Evolutionary conservation across 345 rosid genomes (phyloP), one percentile per base, ranked within the genome.

Genomic region (Anastatica hierochuntica): DNA sequence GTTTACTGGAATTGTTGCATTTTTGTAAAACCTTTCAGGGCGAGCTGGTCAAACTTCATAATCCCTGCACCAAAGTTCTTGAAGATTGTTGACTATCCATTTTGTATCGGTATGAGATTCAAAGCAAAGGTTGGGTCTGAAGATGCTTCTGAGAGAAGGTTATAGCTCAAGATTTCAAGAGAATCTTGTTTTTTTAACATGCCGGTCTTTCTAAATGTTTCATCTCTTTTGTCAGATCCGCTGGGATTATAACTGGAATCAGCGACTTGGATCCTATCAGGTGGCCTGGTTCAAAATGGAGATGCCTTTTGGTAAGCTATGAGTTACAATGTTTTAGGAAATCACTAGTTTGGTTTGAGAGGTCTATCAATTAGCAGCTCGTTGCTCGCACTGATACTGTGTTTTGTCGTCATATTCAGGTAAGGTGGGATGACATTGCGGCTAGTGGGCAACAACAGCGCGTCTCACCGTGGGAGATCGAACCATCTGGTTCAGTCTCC

Each of bases 251-350:
- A 71, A 76, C 82, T 30, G 85, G 90, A 46, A 64, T 85, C 55
- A 77, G 82, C 55, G 99, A 92, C 51, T 50, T 81, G 35, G 99
- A 92, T 76, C 97, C 97, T 59, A 53, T 67, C 49, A 70, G 97
- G 65, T 92, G 99, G 98, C 84, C 90, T 54, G 78, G 82, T 56
- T 92, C 98, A 11, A 92, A 85, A 74, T 92, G 98, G 98, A 78
- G 86, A 77, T 83, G 95, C 72, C 81, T 92, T 43, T 21, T 60
- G 86, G 99, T 90, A 64, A 48, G 52, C 27, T 37, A 78, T 41
- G 64, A 44, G 2, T 16, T 48, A 10, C 48, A 37, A 42, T 49
- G 7, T 17, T 36, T 6, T n/a, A 55, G 10, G 20, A 33, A 19
- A 47, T 35, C 35, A 24, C 8, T 58, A 3, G 14, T n/a, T 34